Conservation (phyloP, 495 filamentous ascomycete genomes). For the Talaromyces liani region DNA sequence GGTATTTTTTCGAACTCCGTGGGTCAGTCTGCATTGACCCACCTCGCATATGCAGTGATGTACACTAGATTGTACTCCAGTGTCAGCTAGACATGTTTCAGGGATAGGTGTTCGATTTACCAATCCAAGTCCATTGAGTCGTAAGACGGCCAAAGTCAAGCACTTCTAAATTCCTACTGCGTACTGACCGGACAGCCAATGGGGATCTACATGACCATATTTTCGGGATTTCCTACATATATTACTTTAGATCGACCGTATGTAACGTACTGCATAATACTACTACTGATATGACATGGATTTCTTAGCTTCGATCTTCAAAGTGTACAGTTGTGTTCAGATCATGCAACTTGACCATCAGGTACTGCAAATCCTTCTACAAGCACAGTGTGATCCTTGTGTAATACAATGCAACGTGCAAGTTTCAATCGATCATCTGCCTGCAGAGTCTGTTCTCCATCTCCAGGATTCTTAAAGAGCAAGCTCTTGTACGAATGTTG, state of each 20-base stretch:
- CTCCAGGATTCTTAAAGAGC: not conserved
- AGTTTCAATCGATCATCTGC: not conserved
- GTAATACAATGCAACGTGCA: not conserved
- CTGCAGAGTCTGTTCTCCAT: not conserved
- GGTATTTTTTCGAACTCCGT: not conserved
- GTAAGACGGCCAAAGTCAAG: not conserved
- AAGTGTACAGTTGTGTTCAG: not conserved
- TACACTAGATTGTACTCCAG: not conserved
- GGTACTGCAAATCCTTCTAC: not conserved
- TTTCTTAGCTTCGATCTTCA: not conserved
- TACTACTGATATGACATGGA: not conserved
- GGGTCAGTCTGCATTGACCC: not conserved
- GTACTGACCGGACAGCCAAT: not conserved
- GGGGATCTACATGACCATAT: not conserved
- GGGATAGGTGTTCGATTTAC: not conserved
- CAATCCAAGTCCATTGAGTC: not conserved
- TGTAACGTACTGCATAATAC: not conserved
- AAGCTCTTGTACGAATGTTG: not conserved
- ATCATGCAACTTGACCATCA: not conserved
- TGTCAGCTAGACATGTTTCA: not conserved
- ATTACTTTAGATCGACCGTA: not conserved
- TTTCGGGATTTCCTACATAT: not conserved
- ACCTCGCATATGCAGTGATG: not conserved
- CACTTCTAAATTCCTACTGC: not conserved
- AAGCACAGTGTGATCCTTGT: conserved; percentile 1